A percentile compares a stretch with the other conserved stretches of the same genome.
Conservation (phyloP, 768 basidiomycete genomes). For the Boletus subcaerulescens region DNA sequence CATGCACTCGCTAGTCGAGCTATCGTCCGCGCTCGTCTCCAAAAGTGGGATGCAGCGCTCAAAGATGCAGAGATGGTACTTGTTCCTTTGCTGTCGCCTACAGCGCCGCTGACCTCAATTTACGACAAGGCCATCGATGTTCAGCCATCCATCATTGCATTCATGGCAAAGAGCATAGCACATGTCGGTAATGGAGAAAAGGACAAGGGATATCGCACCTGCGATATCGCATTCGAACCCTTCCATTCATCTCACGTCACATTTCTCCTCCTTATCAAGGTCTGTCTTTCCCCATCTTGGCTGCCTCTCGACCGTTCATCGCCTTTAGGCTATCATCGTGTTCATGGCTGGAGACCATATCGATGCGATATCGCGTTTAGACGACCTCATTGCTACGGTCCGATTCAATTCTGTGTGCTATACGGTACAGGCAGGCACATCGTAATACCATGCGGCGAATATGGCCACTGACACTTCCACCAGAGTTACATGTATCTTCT, state of each 20-base stretch:
- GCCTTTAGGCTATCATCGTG: not conserved
- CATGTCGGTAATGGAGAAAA: too few species aligned
- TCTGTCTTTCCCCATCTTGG: not conserved
- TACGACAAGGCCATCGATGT: not conserved
- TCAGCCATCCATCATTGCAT: not conserved
- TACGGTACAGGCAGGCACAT: too few species aligned
- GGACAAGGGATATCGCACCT: not conserved
- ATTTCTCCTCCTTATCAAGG: not conserved
- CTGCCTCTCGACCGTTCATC: not conserved
- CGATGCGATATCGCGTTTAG: not conserved
- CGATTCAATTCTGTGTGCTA: not conserved
- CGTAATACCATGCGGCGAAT: not conserved
- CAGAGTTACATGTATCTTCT: too few species aligned
- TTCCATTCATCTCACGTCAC: not conserved
- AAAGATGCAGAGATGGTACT: not conserved
- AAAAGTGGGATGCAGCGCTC: not conserved
- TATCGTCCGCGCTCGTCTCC: too few species aligned
- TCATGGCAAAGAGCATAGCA: not conserved
- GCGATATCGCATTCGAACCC: not conserved
- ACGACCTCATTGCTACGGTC: not conserved
- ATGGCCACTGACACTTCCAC: not conserved
- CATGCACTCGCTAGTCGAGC: not conserved
- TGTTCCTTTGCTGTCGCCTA: not conserved
- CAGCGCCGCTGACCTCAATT: not conserved
- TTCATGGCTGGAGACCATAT: not conserved